phyloP scores from a whole-genome alignment of 2,329 filamentous ascomycete species.

The Aplosporella prunicola region DNA sequence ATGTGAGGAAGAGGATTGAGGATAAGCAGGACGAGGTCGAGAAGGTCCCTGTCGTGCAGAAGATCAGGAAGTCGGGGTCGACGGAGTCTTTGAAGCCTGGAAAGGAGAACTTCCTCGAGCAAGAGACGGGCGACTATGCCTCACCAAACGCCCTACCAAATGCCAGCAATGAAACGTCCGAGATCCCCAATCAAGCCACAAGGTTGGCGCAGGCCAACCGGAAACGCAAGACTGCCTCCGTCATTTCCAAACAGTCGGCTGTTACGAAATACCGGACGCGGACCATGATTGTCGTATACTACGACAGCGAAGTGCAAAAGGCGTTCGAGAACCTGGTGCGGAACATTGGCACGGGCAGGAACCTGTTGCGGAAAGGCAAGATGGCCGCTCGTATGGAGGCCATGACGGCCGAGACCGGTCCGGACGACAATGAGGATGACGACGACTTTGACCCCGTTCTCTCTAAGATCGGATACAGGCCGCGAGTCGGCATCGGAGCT shows the following conservation, averaged over 20 bases:
- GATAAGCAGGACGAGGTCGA: conserved; percentile 26
- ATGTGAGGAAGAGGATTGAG: conserved; percentile 23
- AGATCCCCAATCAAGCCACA: conserved; percentile 14
- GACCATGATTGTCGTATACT: conserved; percentile 79
- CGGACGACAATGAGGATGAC: conserved; percentile 17
- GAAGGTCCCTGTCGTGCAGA: conserved; percentile 21
- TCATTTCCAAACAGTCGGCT: conserved; percentile 30
- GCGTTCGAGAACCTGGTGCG: conserved; percentile 76
- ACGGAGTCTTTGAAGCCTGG: conserved; percentile 26
- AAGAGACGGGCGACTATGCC: conserved; percentile 12
- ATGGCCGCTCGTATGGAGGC: conserved; percentile 64
- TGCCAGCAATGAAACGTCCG: conserved; percentile 16
- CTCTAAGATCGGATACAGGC: conserved; percentile 29
- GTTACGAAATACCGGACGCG: conserved; percentile 56
- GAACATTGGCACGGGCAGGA: conserved; percentile 68
- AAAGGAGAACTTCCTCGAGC: conserved; percentile 4
- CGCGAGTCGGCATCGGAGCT: conserved; percentile 20
- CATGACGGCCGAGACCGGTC: conserved; percentile 26
- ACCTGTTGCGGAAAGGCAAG: conserved; percentile 78
- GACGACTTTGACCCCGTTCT: conserved; percentile 20
- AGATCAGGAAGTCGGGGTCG: conserved; percentile 26
- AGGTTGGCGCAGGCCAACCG: conserved; percentile 14
- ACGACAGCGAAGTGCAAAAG: conserved; percentile 77
- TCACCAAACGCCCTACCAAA: conserved; percentile 15
- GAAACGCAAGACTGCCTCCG: conserved; percentile 37